Evolutionary conservation across 2,329 filamentous ascomycete species (phyloP), one percentile per base, ranked within the genome.

Genomic region (Aspergillus oerlinghausenensis): DNA sequence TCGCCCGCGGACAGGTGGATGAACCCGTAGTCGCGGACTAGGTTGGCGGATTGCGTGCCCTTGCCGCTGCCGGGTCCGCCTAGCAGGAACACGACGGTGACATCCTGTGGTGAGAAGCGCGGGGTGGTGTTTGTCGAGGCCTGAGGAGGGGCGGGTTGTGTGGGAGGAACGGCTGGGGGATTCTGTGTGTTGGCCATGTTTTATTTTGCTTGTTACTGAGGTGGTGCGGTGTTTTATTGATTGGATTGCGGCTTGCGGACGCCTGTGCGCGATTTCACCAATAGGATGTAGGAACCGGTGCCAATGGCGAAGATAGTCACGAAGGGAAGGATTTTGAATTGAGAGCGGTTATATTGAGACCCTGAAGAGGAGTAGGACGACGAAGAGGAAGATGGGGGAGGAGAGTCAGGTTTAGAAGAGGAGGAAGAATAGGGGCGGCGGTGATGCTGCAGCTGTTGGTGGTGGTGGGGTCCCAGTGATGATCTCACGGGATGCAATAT

Each of bases 51-150:
- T 77, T 99, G 93, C 2, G 94, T 99, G 67, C 94, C 94, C 75
- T 99, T 99, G 68, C 94, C 94, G 61, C 92, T 90, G 63, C 94
- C 94, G 14, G 94, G 94, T 2, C 94, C 94, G 74, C 93, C 93
- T 60, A 99, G 91, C 61, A 97, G 91, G 80, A 96, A 97, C 75
- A 99, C 80, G 57, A 97, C 92, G n/a, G 91, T 94, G 32, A 95
- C 90, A 58, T 92, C 82, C 85, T 84, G 70, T 51, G 88, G 78
- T 57, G 84, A 87, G 82, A 96, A 97, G 69, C 88, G 85, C 4
- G 92, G 88, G 54, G 79, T 77, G 48, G 74, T 70, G 73, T 87
- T 88, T 14, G 43, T 47, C 11, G 21, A 23, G 21, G 43, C 21
- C 43, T 14, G 43, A 23, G 43, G 43, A 23, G 43, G 6, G n/a